Evolutionary conservation across 192 early-diverging fungal genomes (phyloP).

Genomic region (Helicostylum pulchrum): DNA sequence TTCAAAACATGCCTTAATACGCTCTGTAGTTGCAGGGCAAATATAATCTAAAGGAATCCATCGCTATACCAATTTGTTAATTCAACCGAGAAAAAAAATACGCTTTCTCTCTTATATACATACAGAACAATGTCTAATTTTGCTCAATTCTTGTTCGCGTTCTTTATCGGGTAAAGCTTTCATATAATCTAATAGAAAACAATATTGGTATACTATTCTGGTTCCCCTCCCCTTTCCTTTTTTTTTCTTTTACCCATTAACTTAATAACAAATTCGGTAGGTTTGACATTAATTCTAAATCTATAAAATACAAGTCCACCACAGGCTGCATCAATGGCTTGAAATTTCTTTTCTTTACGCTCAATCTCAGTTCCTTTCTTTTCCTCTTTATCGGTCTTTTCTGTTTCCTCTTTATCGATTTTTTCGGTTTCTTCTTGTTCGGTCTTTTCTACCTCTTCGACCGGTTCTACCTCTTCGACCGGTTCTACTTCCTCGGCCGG

Average conservation of each 20-base stretch:
- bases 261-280: conserved; percentile 37
- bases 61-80: conserved; percentile 16
- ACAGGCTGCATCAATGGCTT: conserved; percentile 50
- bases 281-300: conserved; percentile 42
- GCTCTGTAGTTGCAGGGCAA: conserved; percentile 31
- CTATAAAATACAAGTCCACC: conserved; percentile 45
- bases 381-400: neutral
- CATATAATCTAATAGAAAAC: conserved; percentile 19
- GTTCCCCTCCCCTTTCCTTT: neutral
- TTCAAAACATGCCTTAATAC: conserved; percentile 27
- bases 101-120: neutral
- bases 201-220: neutral
- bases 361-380: neutral
- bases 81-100: neutral
- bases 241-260: conserved; percentile 37
- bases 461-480: neutral
- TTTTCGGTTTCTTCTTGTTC: neutral
- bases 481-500: no score
- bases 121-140: conserved; percentile 24
- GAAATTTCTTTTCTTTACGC: conserved; percentile 33
- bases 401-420: neutral
- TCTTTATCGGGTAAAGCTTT: conserved; percentile 17
- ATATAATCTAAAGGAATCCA: conserved; percentile 41
- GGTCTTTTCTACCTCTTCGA: neutral
- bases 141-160: conserved; percentile 6